Evolutionary conservation across 345 rosid species (phyloP).

Genomic region (Kandelia obovata): DNA sequence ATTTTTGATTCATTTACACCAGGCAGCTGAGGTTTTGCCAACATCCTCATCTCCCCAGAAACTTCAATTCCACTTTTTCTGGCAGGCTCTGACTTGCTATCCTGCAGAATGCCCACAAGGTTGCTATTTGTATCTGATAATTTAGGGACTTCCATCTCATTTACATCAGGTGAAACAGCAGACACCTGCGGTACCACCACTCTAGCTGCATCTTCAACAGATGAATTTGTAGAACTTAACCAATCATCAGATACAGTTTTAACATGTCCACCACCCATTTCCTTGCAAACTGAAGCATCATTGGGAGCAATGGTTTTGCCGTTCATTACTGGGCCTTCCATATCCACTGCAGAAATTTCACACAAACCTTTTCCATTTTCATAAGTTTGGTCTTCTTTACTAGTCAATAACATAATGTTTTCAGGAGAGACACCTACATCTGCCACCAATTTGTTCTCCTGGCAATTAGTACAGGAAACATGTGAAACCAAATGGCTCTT

Average conservation of each 20-base stretch:
- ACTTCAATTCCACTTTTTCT: conserved; percentile 2
- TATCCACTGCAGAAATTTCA: conserved; percentile 24
- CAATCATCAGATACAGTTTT: conserved; percentile 14
- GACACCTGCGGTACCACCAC: conserved; percentile 24
- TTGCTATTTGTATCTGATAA: not conserved
- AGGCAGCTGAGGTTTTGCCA: conserved; percentile 18
- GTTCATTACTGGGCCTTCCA: conserved; percentile 17
- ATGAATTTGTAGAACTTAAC: conserved; percentile 19
- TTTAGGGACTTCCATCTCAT: conserved; percentile 6
- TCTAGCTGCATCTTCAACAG: conserved; percentile 25
- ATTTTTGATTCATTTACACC: conserved; percentile 7
- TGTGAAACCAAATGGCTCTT: conserved; percentile 16
- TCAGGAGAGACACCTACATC: conserved; percentile 17
- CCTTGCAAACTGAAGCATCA: conserved; percentile 29
- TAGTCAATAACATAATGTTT: conserved; percentile 12
- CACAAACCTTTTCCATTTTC: conserved; percentile 27
- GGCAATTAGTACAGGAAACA: conserved; percentile 17
- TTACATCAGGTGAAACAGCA: conserved; percentile 6
- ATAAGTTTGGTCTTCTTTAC: conserved; percentile 24
- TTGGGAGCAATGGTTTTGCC: conserved; percentile 15
- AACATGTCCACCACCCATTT: conserved; percentile 17
- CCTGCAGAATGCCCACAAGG: not conserved
- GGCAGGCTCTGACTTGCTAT: not conserved
- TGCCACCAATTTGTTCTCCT: conserved; percentile 16
- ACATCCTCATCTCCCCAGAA: conserved; percentile 1